phyloP scores from a whole-genome alignment of 2,329 filamentous ascomycete genomes.

The Periconia macrospinosa region DNA sequence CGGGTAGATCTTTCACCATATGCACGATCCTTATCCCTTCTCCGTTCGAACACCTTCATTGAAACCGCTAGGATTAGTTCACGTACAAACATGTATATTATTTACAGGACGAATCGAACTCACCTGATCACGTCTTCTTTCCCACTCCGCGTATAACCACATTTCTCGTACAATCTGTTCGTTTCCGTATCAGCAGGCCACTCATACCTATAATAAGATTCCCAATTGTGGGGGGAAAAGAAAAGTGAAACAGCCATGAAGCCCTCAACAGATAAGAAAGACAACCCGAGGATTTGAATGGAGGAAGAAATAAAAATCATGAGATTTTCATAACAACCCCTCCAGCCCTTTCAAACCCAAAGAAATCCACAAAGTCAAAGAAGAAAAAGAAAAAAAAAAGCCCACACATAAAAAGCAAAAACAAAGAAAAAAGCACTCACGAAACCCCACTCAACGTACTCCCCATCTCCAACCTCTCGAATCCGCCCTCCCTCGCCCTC shows the following conservation, averaged over 20 bases:
- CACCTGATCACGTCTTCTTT: constrained; percentile 28
- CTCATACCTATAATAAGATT: not conserved
- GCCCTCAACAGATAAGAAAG: too few species aligned
- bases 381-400: too few species aligned
- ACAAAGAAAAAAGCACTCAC: not conserved
- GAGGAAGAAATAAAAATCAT: too few species aligned
- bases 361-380: too few species aligned
- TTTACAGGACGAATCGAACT: not conserved
- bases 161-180: constrained; percentile 32
- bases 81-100: not conserved
- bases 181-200: not conserved
- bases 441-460: constrained; percentile 37
- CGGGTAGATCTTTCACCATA: constrained; percentile 34
- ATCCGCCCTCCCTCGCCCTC: constrained; percentile 28
- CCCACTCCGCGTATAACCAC: constrained; percentile 39
- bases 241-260: too few species aligned
- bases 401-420: not conserved
- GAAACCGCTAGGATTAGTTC: not conserved
- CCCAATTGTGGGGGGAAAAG: too few species aligned
- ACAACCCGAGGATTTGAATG: too few species aligned
- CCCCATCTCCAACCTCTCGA: constrained; percentile 37
- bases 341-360: too few species aligned
- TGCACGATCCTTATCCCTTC: constrained; percentile 36
- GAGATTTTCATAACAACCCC: too few species aligned
- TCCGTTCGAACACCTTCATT: constrained; percentile 32